Base-by-base conservation (phyloP, 1,284 basidiomycete genomes). In the Mycena sp. region DNA sequence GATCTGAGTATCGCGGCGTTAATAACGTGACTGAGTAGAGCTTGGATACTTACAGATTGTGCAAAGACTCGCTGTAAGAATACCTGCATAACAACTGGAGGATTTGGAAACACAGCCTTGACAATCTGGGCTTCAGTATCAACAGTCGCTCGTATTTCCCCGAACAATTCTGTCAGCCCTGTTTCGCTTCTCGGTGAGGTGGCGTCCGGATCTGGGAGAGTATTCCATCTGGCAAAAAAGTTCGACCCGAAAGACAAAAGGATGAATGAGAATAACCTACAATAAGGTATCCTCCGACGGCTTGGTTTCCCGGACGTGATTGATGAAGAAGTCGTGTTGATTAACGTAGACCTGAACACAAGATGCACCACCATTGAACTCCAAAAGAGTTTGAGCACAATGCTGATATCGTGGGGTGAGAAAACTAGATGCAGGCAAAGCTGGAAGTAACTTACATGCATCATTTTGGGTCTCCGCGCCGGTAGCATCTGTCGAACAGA, bases 341-440 rank as follows among this genome's bases (percentile, higher is more conserved):
- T 99, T 99, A 66, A 99, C 98, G 74, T 99, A 99, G 29, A 99
- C 95, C 77, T 99, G 96, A 6, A 99, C 94, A 74, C 97, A 99
- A 5, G 95, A 96, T 38, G 92, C 85, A 11, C 98, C 98, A 4
- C 98, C 98, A 71, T 99, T 99, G 82, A 99, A 99, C 74, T 98
- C 97, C 45, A 98, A 87, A 4, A 99, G 81, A 2, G 96, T 98
- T 79, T 96, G 94, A 1, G 98, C 97, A 73, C 97, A 99, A 74
- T 99, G 98, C 94, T 98, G 52, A 23, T 26, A 40, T 37, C 32
- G 11, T 45, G 21, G 16, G 26, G 28, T 53, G 41, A 43, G 49
- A 29, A 58, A 48, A 23, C 32, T 23, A 41, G 23, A 41, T 37
- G 21, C 54, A 17, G 52, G 50, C 35, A 71, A 74, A n/a, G n/a